phyloP scores from a whole-genome alignment of 2,329 filamentous ascomycete species.

The Stachybotrys elegans region DNA sequence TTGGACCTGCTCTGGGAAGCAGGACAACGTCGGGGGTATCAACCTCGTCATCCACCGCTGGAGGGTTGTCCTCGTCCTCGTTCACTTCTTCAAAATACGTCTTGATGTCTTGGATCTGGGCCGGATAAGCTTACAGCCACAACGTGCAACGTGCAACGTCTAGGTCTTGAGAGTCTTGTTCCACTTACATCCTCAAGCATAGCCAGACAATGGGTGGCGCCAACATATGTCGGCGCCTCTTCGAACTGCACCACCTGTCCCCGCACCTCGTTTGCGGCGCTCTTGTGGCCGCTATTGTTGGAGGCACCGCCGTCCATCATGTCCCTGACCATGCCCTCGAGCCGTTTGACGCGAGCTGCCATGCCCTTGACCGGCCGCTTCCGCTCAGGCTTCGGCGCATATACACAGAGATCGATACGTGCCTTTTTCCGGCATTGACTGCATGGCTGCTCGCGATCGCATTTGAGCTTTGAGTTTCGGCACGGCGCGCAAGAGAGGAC shows the following conservation, averaged over 20 bases:
- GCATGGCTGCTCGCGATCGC: constrained; percentile 48
- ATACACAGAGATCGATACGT: constrained; percentile 38
- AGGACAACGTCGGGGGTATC: constrained; percentile 39
- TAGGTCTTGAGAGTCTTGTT: background rate
- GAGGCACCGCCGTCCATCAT: constrained; percentile 38
- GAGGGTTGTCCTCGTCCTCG: constrained; percentile 26
- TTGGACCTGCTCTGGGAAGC: constrained; percentile 30
- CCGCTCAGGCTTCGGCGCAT: constrained; percentile 40
- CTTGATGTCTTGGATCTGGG: constrained; percentile 54
- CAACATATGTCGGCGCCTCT: constrained; percentile 46
- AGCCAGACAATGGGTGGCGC: constrained; percentile 56
- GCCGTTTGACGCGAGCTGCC: constrained; percentile 47
- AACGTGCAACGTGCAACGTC: background rate
- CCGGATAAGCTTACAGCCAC: constrained; percentile 5
- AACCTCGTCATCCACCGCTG: constrained; percentile 25
- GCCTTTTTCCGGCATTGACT: constrained; percentile 47
- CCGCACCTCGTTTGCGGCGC: constrained; percentile 16
- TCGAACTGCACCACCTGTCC: constrained; percentile 40
- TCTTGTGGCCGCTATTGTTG: constrained; percentile 7
- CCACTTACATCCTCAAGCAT: constrained; percentile 53
- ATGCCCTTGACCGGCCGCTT: constrained; percentile 41
- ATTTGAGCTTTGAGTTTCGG: constrained; percentile 51
- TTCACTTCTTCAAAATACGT: constrained; percentile 49
- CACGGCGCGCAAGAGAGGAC: constrained; percentile 49
- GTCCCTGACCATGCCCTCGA: constrained; percentile 53